A percentile compares a stretch with the other conserved stretches of the same genome.
Conservation (phyloP, 345 rosid genomes). For the Heritiera fomes region DNA sequence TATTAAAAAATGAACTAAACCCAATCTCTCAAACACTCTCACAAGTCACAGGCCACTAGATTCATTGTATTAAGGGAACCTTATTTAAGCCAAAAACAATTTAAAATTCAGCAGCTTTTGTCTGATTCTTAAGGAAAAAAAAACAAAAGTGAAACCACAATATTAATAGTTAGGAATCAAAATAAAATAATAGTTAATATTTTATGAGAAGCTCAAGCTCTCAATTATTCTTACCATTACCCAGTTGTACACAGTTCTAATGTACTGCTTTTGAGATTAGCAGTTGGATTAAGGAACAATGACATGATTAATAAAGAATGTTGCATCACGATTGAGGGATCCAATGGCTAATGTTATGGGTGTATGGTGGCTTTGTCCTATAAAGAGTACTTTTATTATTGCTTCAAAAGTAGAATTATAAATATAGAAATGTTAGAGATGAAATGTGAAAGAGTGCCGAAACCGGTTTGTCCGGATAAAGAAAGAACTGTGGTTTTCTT, state of each 20-base stretch:
- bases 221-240: slow-evolving; percentile 6
- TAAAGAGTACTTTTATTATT: neutral
- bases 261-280: slow-evolving; percentile 19
- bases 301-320: slow-evolving; percentile 18
- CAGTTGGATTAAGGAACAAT: slow-evolving; percentile 35
- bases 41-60: slow-evolving; percentile 26
- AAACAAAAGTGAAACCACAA: neutral
- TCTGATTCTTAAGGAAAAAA: slow-evolving; percentile 23
- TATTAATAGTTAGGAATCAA: neutral
- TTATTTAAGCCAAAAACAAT: neutral
- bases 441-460: slow-evolving; percentile 31
- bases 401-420: neutral
- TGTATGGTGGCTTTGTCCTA: neutral
- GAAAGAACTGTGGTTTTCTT: neutral
- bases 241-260: slow-evolving; percentile 15
- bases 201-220: slow-evolving; percentile 6
- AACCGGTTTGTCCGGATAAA: slow-evolving; percentile 28
- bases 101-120: slow-evolving; percentile 35
- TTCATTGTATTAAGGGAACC: slow-evolving; percentile 38
- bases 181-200: neutral
- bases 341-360: slow-evolving; percentile 1
- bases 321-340: slow-evolving; percentile 20
- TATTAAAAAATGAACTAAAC: neutral
- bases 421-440: neutral
- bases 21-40: neutral